Base-by-base conservation (phyloP, 352 stramenopile species). In the Globisporangium barbulae region DNA sequence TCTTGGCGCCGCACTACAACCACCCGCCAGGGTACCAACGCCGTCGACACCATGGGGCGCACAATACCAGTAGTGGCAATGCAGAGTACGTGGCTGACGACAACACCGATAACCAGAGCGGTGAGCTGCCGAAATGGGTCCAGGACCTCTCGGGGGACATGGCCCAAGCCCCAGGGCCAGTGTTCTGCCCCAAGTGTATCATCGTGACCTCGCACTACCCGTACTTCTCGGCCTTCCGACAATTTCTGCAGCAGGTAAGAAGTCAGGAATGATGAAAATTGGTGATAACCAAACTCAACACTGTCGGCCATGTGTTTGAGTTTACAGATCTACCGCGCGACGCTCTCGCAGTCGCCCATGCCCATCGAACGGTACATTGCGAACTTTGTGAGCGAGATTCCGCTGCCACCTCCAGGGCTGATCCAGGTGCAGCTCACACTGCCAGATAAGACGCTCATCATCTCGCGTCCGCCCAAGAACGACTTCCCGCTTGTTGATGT, bases 371-470 rank as follows among this genome's bases (percentile, higher is more conserved):
- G 96, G 44, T 99, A 99, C 69, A 97, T 99, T 60, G 76, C 86
- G 15, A 99, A 99, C 67, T 98, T 99, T 71, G 92, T 98, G 54
- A 80, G 77, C 44, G 97, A 99, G 78, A 94, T 99, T 31, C 96
- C 97, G 13, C 75, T 98, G 35, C 97, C 97, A 7, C 96, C 97
- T 5, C 95, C 82, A 6, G 83, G 85, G 5, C 83, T 94, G 64
- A 91, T 98, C 33, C 81, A 97, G 79, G 93, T 98, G 1, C 81
- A 96, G 62, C 87, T 96, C 59, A 83, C 88, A 4, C 70, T 97
- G 10, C 74, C 93, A 56, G 86, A 98, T 70, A 72, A 84, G n/a
- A 94, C 89, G 49, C 53, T 97, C 30, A 78, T 86, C 33, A 88
- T 98, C 53, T 92, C 78, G 41, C 72, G 93, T 9, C 94, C 96